Percentiles rank a stretch among this genome's conserved stretches.
Evolutionary conservation across 2,329 filamentous ascomycete species (phyloP).

Genomic region (Waltergamsia citrina): DNA sequence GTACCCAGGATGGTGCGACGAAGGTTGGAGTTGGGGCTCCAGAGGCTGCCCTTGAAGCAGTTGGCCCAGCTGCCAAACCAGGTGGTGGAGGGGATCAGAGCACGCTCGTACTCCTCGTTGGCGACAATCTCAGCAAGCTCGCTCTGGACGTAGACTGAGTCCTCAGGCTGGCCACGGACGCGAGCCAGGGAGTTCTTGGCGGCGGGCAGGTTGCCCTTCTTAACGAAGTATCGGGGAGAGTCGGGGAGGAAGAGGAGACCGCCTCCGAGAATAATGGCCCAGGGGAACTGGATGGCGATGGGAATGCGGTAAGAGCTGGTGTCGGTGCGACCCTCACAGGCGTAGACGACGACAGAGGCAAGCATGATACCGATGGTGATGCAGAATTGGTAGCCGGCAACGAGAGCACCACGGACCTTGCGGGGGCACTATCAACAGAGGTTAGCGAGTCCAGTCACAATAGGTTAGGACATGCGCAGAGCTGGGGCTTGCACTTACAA

Average conservation of each 20-base stretch:
- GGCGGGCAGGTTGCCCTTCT: constrained; percentile 58
- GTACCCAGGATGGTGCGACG: constrained; percentile 64
- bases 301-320: constrained; percentile 70
- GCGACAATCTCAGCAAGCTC: constrained; percentile 81
- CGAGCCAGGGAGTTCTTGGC: constrained; percentile 54
- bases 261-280: constrained; percentile 63
- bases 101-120: constrained; percentile 79
- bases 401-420: constrained; percentile 68
- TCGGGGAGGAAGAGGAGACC: constrained; percentile 75
- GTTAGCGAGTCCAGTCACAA: constrained; percentile 5
- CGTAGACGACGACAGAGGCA: constrained; percentile 67
- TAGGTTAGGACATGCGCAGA: not conserved
- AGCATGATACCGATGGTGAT: constrained; percentile 72
- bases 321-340: constrained; percentile 50
- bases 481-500: constrained; percentile 32
- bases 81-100: constrained; percentile 52
- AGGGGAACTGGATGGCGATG: constrained; percentile 70
- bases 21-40: constrained; percentile 54
- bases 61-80: constrained; percentile 62
- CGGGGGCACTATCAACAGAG: constrained; percentile 36
- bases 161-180: constrained; percentile 64
- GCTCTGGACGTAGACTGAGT: constrained; percentile 66
- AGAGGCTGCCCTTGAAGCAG: constrained; percentile 57
- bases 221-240: constrained; percentile 79
- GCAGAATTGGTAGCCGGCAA: constrained; percentile 78